A percentile compares a stretch with the other conserved stretches of the same genome.
Evolutionary conservation across 805 yeast species (phyloP).

Genomic region (Scheffersomyces lignosus): DNA sequence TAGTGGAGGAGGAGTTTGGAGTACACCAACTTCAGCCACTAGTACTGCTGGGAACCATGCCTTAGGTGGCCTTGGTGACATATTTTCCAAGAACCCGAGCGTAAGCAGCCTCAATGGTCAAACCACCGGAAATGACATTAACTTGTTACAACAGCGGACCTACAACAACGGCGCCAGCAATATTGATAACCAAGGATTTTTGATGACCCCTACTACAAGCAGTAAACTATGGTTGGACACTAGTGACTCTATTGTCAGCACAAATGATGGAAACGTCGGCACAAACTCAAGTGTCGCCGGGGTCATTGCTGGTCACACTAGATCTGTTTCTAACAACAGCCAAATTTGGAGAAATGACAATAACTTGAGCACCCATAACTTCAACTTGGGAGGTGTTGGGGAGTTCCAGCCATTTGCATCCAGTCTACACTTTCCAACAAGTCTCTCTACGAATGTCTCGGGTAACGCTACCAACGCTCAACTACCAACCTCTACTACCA

Average conservation of each 20-base stretch:
- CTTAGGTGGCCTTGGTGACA: constrained; percentile 7
- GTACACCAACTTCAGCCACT: not conserved
- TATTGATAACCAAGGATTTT: constrained; percentile 4
- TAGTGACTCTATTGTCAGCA: not conserved
- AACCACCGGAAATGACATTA: constrained; percentile 1
- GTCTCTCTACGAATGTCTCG: not conserved
- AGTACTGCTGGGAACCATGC: not conserved
- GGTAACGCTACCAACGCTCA: not conserved
- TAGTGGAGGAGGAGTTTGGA: not conserved
- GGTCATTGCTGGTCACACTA: constrained; percentile 12
- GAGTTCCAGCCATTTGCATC: constrained; percentile 15
- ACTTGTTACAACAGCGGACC: not conserved
- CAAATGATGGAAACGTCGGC: not conserved
- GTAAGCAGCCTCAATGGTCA: constrained; percentile 9
- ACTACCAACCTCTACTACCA: too few species aligned
- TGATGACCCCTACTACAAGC: constrained; percentile 7
- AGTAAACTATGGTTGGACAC: constrained; percentile 8
- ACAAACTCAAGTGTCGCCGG: not conserved
- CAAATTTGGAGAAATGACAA: constrained; percentile 24
- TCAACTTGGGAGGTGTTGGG: constrained; percentile 10
- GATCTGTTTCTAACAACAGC: constrained; percentile 13
- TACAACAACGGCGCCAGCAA: constrained; percentile 1
- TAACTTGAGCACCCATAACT: constrained; percentile 7
- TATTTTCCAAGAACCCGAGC: constrained; percentile 10
- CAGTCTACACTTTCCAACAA: constrained; percentile 3